Percentiles rank a stretch among this genome's conserved stretches.
phyloP scores from a whole-genome alignment of 495 filamentous ascomycete species.

The Hypoxylon fuscum region DNA sequence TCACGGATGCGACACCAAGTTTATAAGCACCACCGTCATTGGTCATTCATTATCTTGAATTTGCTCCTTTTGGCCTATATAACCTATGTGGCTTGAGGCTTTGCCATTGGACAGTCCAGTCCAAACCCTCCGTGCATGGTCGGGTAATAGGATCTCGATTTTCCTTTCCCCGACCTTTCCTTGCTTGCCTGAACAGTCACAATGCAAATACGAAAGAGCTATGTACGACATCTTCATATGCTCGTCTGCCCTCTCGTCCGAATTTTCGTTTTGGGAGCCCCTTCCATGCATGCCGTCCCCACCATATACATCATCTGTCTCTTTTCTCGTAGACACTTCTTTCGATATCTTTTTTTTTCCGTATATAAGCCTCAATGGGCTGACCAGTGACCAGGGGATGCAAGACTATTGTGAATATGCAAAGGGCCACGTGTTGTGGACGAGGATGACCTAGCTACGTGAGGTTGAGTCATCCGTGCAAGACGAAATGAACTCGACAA shows the following conservation, averaged over 20 bases:
- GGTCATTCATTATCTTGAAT: slow-evolving; percentile 13
- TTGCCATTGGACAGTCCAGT: neutral
- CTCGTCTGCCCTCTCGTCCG: slow-evolving; percentile 15
- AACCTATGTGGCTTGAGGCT: neutral
- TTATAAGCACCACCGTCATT: neutral
- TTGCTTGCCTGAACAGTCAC: neutral
- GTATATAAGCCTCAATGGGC: slow-evolving; percentile 28
- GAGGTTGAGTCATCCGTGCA: slow-evolving; percentile 1
- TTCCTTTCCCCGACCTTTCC: neutral
- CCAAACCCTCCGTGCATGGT: slow-evolving; percentile 1
- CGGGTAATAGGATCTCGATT: neutral
- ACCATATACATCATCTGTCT: slow-evolving; percentile 24
- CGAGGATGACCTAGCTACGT: neutral
- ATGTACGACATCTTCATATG: slow-evolving; percentile 23
- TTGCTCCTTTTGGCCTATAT: slow-evolving; percentile 3
- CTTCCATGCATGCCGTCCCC: slow-evolving; percentile 15
- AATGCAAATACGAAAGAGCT: slow-evolving; percentile 30
- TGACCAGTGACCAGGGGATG: slow-evolving; percentile 3
- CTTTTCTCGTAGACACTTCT: slow-evolving; percentile 11
- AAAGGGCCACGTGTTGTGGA: slow-evolving; percentile 1
- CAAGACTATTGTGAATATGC: neutral
- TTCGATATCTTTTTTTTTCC: slow-evolving; percentile 22
- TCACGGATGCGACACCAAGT: too few species aligned
- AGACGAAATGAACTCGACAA: neutral
- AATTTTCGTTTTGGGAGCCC: slow-evolving; percentile 9